phyloP scores from a whole-genome alignment of 106 monocot genomes.

The Amphibolis antarctica region DNA sequence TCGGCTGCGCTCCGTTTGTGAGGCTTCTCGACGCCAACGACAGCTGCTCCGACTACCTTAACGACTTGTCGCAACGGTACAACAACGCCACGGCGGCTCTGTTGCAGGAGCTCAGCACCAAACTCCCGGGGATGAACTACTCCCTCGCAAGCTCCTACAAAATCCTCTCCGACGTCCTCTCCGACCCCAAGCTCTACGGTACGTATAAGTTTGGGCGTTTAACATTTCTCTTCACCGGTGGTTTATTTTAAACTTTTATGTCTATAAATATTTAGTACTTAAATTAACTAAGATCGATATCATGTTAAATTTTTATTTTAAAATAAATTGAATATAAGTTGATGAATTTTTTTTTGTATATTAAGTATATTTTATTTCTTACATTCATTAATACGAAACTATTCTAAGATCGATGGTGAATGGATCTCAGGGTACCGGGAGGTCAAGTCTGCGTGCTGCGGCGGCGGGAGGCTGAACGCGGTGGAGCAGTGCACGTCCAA shows the following conservation, averaged over 20 bases:
- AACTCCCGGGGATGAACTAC: constrained; percentile 5
- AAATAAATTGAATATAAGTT: no score
- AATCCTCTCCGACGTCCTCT: not conserved
- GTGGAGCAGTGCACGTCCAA: not conserved
- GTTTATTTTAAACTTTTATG: no score
- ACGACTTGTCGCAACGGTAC: not conserved
- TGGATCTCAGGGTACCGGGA: not conserved
- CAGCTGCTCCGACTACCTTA: constrained; percentile 10
- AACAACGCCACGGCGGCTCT: constrained; percentile 2
- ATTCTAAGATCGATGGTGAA: not conserved
- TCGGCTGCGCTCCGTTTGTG: constrained; percentile 14
- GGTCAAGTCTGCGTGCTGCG: constrained; percentile 5
- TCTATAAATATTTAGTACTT: no score
- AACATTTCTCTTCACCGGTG: no score
- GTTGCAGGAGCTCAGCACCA: constrained; percentile 5
- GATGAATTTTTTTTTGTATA: no score
- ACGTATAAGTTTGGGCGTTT: not conserved
- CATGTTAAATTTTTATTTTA: no score
- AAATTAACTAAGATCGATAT: no score
- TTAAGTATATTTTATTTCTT: no score
- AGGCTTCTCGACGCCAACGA: not conserved
- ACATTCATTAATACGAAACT: no score
- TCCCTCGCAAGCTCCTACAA: not conserved
- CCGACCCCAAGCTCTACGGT: constrained; percentile 4
- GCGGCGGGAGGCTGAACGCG: not conserved